Conservation (phyloP, 306 rosid genomes). For the Trifolium fragiferum region DNA sequence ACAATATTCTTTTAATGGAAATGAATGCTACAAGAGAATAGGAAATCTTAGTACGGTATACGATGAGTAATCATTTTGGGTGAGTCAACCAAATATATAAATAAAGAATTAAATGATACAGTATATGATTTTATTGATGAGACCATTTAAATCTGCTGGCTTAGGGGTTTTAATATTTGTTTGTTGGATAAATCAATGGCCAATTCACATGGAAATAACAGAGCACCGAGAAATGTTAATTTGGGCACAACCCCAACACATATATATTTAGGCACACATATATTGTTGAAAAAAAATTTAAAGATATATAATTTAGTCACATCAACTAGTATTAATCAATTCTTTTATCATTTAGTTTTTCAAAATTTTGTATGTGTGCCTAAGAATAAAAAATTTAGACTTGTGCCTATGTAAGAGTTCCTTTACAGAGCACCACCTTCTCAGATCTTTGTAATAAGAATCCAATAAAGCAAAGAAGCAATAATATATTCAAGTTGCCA, state of each 20-base stretch:
- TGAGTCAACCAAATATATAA: constrained; percentile 44
- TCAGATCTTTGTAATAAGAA: constrained; percentile 37
- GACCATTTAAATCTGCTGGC: constrained; percentile 42
- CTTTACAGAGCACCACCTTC: constrained; percentile 61
- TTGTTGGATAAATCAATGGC: constrained; percentile 32
- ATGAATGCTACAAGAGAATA: constrained; percentile 16
- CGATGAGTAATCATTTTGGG: constrained; percentile 32
- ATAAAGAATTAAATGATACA: constrained; percentile 19
- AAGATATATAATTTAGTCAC: too few relatives aligned
- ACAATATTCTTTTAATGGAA: constrained; percentile 1
- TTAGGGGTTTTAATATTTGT: constrained; percentile 32
- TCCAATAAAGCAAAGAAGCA: not conserved
- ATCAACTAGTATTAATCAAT: too few relatives aligned
- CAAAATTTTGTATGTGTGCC: too few relatives aligned
- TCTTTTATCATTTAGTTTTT: too few relatives aligned
- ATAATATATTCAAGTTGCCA: constrained; percentile 35
- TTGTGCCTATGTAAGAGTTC: too few relatives aligned
- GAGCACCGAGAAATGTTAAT: too few relatives aligned
- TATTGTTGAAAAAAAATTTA: too few relatives aligned
- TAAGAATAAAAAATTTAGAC: too few relatives aligned
- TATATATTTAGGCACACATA: too few relatives aligned
- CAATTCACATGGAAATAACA: constrained; percentile 60
- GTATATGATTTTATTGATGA: constrained; percentile 38
- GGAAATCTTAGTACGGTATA: constrained; percentile 12
- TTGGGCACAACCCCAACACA: too few relatives aligned